A percentile compares a stretch with the other conserved stretches of the same genome.
Evolutionary conservation across 495 filamentous ascomycete species (phyloP).

Genomic region (Hypoxylon lenormandii): DNA sequence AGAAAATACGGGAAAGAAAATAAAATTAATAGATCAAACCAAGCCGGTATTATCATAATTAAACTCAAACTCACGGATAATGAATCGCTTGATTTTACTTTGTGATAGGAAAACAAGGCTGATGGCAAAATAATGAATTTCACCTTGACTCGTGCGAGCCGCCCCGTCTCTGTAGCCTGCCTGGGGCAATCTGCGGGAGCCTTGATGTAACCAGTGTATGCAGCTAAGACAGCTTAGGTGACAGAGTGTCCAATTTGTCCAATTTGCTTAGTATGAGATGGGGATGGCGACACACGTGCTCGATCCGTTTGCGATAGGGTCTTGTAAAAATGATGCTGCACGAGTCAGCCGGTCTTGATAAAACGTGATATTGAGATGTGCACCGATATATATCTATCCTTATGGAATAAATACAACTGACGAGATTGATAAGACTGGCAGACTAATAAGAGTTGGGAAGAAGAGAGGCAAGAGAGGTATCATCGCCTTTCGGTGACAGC

Average conservation of each 20-base stretch:
- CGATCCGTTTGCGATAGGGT: slow-evolving; percentile 35
- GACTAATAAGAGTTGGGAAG: neutral
- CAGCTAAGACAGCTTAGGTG: slow-evolving; percentile 22
- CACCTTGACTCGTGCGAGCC: slow-evolving; percentile 11
- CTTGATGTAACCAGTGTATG: slow-evolving; percentile 20
- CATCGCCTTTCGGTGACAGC: neutral
- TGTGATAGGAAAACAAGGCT: slow-evolving; percentile 23
- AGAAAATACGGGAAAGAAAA: slow-evolving; percentile 5
- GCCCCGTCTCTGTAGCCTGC: slow-evolving; percentile 34
- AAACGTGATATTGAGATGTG: neutral
- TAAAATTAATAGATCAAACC: neutral
- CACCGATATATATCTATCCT: neutral
- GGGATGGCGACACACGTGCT: slow-evolving; percentile 37
- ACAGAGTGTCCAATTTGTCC: slow-evolving; percentile 11
- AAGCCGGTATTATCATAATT: neutral
- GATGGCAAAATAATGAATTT: slow-evolving; percentile 15
- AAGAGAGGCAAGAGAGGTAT: slow-evolving; percentile 1
- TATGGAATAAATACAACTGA: neutral
- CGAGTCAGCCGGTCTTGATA: neutral
- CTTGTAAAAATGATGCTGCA: slow-evolving; percentile 10
- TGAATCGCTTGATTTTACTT: slow-evolving; percentile 2
- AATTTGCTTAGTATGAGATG: slow-evolving; percentile 6
- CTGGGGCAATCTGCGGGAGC: slow-evolving; percentile 29
- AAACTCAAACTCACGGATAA: neutral
- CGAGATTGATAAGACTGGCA: neutral